A percentile compares a stretch with the other conserved stretches of the same genome.
These are phyloP conservation scores for Protea cynaroides DNA, from an alignment of 164 flowering plant genomes.

Conservation along the genomic window DNA sequence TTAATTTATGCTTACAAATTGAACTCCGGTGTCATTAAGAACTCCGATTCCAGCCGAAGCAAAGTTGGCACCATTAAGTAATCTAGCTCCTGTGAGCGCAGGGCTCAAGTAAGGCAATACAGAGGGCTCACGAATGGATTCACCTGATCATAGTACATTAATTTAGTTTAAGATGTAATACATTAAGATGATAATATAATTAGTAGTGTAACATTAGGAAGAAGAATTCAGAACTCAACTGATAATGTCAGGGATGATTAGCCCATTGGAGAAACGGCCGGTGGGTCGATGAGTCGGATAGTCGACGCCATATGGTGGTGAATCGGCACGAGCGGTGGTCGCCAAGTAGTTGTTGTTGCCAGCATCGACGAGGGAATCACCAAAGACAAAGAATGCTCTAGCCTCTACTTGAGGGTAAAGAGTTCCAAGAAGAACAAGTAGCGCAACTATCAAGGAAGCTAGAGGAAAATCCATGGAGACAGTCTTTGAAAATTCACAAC, in stretches of 20 bases:
- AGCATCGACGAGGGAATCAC: slow-evolving; percentile 75
- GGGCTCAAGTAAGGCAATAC: slow-evolving; percentile 67
- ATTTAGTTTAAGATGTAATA: background rate
- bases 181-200: no score
- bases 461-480: slow-evolving; percentile 8
- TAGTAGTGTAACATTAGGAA: background rate
- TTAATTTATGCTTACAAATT: slow-evolving; percentile 52
- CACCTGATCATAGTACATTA: slow-evolving; percentile 30
- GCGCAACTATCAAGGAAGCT: slow-evolving; percentile 2
- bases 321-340: slow-evolving; percentile 73
- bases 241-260: slow-evolving; percentile 72
- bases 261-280: slow-evolving; percentile 87
- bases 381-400: slow-evolving; percentile 78
- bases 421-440: background rate
- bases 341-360: slow-evolving; percentile 74
- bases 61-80: slow-evolving; percentile 80
- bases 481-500: background rate
- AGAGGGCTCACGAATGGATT: slow-evolving; percentile 40
- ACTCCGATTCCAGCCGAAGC: slow-evolving; percentile 91
- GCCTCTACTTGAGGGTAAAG: slow-evolving; percentile 19
- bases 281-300: slow-evolving; percentile 60
- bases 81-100: slow-evolving; percentile 42
- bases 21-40: slow-evolving; percentile 79
- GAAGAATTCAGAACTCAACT: slow-evolving; percentile 22
- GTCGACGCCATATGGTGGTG: slow-evolving; percentile 78